Evolutionary conservation across 1,284 basidiomycete genomes (phyloP).

Genomic region (Vanrija sp.): DNA sequence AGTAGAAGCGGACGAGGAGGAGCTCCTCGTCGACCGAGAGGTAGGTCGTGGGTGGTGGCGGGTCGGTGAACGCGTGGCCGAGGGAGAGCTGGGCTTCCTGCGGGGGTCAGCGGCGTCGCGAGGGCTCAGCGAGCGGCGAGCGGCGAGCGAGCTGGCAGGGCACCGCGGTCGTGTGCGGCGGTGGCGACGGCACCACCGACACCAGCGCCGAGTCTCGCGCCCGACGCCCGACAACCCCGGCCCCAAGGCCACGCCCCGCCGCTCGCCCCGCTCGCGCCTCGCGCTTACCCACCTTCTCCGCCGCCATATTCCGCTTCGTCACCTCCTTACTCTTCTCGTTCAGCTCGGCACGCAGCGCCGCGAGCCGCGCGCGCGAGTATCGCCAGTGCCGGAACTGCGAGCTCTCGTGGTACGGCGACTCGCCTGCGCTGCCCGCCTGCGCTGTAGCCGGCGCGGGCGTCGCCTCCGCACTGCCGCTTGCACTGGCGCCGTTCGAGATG

Average conservation of each 20-base stretch:
- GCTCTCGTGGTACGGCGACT: conserved; percentile 67
- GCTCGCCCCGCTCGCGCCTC: not conserved
- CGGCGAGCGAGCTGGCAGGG: not conserved
- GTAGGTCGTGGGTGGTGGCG: conserved; percentile 54
- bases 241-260: not conserved
- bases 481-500: too few relatives aligned
- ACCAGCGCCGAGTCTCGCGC: not conserved
- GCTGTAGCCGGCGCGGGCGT: not conserved
- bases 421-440: conserved; percentile 14
- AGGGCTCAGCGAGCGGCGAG: not conserved
- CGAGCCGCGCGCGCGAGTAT: conserved; percentile 66
- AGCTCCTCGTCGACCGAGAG: conserved; percentile 78
- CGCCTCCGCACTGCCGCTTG: too few relatives aligned
- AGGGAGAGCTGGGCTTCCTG: conserved; percentile 34
- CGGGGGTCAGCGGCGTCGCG: not conserved
- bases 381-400: conserved; percentile 86
- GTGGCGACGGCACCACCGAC: not conserved
- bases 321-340: conserved; percentile 70
- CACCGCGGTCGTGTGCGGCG: not conserved
- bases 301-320: conserved; percentile 70
- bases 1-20: conserved; percentile 82
- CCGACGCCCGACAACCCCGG: not conserved
- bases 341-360: conserved; percentile 58
- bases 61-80: conserved; percentile 24
- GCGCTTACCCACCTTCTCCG: conserved; percentile 62